phyloP scores from a whole-genome alignment of 768 basidiomycete species.

The Dendrothele bispora region DNA sequence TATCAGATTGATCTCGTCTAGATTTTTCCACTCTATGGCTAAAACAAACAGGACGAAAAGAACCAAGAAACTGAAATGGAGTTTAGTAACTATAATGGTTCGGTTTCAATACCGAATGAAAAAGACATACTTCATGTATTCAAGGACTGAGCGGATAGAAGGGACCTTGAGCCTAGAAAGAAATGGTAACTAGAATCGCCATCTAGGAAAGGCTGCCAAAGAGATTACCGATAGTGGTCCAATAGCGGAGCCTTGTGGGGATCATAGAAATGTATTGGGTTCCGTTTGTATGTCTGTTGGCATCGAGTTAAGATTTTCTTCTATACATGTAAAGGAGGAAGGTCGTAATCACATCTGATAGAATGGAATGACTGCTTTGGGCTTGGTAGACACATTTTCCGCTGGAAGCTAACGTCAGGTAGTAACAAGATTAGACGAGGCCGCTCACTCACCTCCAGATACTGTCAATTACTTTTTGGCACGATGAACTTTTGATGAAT shows the following conservation, averaged over 20 bases:
- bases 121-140: constrained; percentile 75
- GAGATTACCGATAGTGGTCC: constrained; percentile 84
- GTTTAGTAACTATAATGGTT: too few species aligned
- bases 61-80: constrained; percentile 62
- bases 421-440: neutral
- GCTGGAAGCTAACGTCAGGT: constrained; percentile 33
- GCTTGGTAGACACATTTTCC: constrained; percentile 92
- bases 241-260: constrained; percentile 92
- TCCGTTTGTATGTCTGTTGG: constrained; percentile 87
- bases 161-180: constrained; percentile 81
- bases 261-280: constrained; percentile 91
- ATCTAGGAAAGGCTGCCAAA: neutral
- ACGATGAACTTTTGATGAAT: constrained; percentile 77
- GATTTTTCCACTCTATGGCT: constrained; percentile 73
- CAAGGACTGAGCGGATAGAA: constrained; percentile 84
- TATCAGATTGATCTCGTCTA: constrained; percentile 57
- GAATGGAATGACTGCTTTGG: constrained; percentile 82
- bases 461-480: constrained; percentile 86
- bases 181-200: neutral
- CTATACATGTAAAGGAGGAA: neutral
- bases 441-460: constrained; percentile 70
- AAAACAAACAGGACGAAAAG: constrained; percentile 79
- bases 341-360: constrained; percentile 77
- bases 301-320: neutral
- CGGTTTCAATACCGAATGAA: neutral